phyloP scores from a whole-genome alignment of 345 rosid genomes.

The Eutrema yunnanense region DNA sequence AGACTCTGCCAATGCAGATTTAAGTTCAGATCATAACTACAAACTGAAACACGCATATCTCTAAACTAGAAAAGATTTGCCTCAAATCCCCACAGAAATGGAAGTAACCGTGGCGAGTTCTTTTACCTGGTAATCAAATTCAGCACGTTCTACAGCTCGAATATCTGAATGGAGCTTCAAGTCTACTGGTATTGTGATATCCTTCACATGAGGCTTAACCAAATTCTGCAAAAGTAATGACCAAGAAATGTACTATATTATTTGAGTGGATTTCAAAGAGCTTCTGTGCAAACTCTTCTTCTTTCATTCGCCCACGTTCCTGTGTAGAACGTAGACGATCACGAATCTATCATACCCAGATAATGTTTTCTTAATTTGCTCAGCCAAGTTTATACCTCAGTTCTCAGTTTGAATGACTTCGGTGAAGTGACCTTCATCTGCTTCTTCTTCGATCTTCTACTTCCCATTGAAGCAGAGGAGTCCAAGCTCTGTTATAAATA shows the following conservation, averaged over 20 bases:
- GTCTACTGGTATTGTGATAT: conserved; percentile 62
- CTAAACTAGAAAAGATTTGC: not conserved
- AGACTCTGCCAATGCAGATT: not conserved
- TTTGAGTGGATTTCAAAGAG: not conserved
- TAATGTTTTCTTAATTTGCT: not conserved
- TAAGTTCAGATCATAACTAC: not conserved
- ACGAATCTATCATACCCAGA: not conserved
- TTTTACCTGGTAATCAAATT: conserved; percentile 75
- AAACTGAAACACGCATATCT: not conserved
- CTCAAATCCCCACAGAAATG: not conserved
- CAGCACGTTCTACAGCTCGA: conserved; percentile 83
- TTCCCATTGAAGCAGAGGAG: conserved; percentile 50
- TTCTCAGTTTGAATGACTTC: conserved; percentile 80
- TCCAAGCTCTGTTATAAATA: conserved; percentile 57
- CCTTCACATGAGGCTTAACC: conserved; percentile 72
- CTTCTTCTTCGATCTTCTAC: conserved; percentile 61
- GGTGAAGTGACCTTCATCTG: conserved; percentile 49
- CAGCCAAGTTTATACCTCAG: conserved; percentile 48
- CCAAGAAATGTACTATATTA: not conserved
- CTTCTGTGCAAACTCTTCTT: conserved; percentile 78
- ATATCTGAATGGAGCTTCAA: conserved; percentile 65
- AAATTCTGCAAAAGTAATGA: conserved; percentile 42
- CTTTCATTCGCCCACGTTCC: conserved; percentile 86
- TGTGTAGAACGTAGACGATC: conserved; percentile 15
- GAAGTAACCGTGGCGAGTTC: not conserved